These are phyloP conservation scores for Immersiporthe knoxdaviesiana DNA, from an alignment of 2,329 filamentous ascomycete species.

Conservation along the genomic window DNA sequence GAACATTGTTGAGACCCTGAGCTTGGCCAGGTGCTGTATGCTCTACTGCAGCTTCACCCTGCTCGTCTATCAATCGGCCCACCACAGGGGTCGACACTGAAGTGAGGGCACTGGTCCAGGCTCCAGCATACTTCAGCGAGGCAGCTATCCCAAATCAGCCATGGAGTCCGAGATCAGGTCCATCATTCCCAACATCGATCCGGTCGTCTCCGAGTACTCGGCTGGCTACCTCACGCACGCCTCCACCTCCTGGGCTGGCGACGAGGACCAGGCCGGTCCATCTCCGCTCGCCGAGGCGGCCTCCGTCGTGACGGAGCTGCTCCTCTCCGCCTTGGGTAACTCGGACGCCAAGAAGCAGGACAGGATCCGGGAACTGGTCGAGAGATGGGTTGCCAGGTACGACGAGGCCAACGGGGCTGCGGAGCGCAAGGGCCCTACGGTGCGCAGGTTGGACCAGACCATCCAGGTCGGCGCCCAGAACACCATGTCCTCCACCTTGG, in stretches of 20 bases:
- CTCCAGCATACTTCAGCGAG: neutral
- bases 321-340: conserved; percentile 91
- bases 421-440: conserved; percentile 72
- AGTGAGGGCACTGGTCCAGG: conserved; percentile 10
- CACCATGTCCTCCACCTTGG: conserved; percentile 95
- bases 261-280: conserved; percentile 66
- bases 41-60: neutral
- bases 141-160: conserved; percentile 16
- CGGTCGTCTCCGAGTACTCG: conserved; percentile 87
- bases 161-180: conserved; percentile 91
- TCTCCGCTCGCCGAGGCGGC: conserved; percentile 86
- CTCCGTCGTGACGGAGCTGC: conserved; percentile 79
- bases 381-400: conserved; percentile 86
- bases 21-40: neutral
- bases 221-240: conserved; percentile 94
- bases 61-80: neutral
- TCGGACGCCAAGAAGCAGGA: conserved; percentile 71
- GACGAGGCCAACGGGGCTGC: conserved; percentile 74
- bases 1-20: neutral
- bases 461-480: conserved; percentile 92
- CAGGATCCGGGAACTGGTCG: conserved; percentile 80
- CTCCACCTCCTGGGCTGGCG: conserved; percentile 76
- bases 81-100: neutral
- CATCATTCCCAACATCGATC: conserved; percentile 84
- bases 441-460: conserved; percentile 87